Evolutionary conservation across 2,329 filamentous ascomycete species (phyloP).

Genomic region (Ceratocystis destructans): DNA sequence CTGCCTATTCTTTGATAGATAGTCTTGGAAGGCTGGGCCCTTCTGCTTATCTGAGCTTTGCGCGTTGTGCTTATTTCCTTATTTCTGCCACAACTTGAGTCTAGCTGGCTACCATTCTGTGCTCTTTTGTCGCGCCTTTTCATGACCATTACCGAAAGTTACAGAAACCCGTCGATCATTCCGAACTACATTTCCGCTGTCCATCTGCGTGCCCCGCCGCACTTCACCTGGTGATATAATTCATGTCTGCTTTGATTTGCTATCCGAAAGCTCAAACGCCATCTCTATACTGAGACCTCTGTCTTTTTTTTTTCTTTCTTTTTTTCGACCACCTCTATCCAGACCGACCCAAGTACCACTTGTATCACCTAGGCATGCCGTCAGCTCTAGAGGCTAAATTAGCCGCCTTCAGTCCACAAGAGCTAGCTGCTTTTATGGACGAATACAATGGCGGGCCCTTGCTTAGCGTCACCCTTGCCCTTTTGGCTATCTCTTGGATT

Average conservation of each 20-base stretch:
- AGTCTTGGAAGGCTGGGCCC: background rate
- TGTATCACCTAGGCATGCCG: background rate
- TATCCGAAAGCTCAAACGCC: background rate
- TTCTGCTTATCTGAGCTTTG: background rate
- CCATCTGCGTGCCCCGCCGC: background rate
- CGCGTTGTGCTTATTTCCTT: background rate
- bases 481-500: conserved; percentile 31
- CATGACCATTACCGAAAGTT: background rate
- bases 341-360: background rate
- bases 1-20: background rate
- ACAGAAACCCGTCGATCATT: background rate
- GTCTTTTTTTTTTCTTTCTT: background rate
- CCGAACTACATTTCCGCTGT: background rate
- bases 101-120: background rate
- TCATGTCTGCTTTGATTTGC: background rate
- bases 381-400: conserved; percentile 1
- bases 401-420: background rate
- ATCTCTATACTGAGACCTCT: background rate
- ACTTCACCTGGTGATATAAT: background rate
- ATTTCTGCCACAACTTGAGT: background rate
- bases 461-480: conserved; percentile 27
- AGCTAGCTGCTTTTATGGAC: conserved; percentile 23
- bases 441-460: conserved; percentile 31
- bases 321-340: background rate
- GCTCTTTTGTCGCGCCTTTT: background rate